Conservation (phyloP, 805 yeast genomes). For the Cyberlindnera mycetangii region DNA sequence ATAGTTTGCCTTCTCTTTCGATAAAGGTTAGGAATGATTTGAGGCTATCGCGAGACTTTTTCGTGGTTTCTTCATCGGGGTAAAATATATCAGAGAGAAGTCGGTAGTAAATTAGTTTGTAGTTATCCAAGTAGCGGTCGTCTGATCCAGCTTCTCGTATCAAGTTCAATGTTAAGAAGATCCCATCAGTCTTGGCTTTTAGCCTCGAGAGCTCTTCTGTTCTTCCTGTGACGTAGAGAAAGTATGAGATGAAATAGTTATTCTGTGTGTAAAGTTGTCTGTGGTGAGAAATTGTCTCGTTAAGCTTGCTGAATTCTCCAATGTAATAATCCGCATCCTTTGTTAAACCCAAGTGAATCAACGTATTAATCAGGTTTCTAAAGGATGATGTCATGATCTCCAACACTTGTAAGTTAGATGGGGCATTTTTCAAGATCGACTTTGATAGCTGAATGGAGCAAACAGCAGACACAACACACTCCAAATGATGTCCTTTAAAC, state of each 20-base stretch:
- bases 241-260: slow-evolving; percentile 23
- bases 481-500: slow-evolving; percentile 22
- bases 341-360: slow-evolving; percentile 50
- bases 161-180: slow-evolving; percentile 17
- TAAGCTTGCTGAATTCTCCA: slow-evolving; percentile 40
- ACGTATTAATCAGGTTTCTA: slow-evolving; percentile 35
- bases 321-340: slow-evolving; percentile 56
- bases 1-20: slow-evolving; percentile 21
- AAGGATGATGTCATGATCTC: slow-evolving; percentile 37
- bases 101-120: slow-evolving; percentile 22
- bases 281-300: slow-evolving; percentile 15
- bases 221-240: slow-evolving; percentile 19
- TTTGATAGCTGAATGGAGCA: slow-evolving; percentile 49
- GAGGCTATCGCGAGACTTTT: slow-evolving; percentile 13
- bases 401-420: slow-evolving; percentile 31
- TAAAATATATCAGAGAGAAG: slow-evolving; percentile 21
- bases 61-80: not conserved
- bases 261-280: slow-evolving; percentile 17
- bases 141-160: slow-evolving; percentile 2
- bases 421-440: slow-evolving; percentile 46
- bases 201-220: slow-evolving; percentile 4
- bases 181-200: slow-evolving; percentile 15
- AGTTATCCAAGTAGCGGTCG: slow-evolving; percentile 22
- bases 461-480: slow-evolving; percentile 38
- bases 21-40: slow-evolving; percentile 17